phyloP scores from a whole-genome alignment of 495 filamentous ascomycete genomes.

The Oidiodendron maius region DNA sequence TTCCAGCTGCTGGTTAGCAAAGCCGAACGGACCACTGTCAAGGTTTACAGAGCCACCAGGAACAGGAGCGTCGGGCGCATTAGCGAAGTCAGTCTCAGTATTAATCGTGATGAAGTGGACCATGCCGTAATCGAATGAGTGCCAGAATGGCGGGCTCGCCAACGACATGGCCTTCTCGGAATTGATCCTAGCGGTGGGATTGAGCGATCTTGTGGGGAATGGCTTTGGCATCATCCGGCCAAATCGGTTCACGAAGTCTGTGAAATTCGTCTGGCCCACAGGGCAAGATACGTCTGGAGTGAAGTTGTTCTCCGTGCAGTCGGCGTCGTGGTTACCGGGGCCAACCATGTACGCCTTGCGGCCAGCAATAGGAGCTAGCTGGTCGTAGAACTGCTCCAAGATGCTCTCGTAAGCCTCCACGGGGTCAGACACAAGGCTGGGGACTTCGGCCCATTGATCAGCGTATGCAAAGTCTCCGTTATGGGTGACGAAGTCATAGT shows the following conservation, averaged over 20 bases:
- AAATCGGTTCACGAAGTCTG: conserved; percentile 44
- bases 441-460: conserved; percentile 39
- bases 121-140: conserved; percentile 52
- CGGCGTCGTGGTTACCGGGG: conserved; percentile 33
- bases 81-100: conserved; percentile 43
- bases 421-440: conserved; percentile 24
- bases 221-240: conserved; percentile 43
- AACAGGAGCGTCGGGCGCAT: conserved; percentile 28
- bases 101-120: conserved; percentile 45
- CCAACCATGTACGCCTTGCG: conserved; percentile 28
- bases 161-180: too few species aligned
- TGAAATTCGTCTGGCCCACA: conserved; percentile 46
- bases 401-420: conserved; percentile 45
- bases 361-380: conserved; percentile 27
- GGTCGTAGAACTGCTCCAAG: conserved; percentile 45
- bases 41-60: conserved; percentile 37
- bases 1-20: conserved; percentile 35
- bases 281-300: conserved; percentile 25
- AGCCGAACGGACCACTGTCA: conserved; percentile 45
- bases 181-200: too few species aligned
- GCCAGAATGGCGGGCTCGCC: conserved; percentile 46
- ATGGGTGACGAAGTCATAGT: conserved; percentile 44
- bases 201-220: too few species aligned
- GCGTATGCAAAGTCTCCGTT: conserved; percentile 44
- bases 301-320: conserved; percentile 31